A percentile compares a stretch with the other conserved stretches of the same genome.
Evolutionary conservation across 495 filamentous ascomycete species (phyloP).

Genomic region (Cetradonia linearis): DNA sequence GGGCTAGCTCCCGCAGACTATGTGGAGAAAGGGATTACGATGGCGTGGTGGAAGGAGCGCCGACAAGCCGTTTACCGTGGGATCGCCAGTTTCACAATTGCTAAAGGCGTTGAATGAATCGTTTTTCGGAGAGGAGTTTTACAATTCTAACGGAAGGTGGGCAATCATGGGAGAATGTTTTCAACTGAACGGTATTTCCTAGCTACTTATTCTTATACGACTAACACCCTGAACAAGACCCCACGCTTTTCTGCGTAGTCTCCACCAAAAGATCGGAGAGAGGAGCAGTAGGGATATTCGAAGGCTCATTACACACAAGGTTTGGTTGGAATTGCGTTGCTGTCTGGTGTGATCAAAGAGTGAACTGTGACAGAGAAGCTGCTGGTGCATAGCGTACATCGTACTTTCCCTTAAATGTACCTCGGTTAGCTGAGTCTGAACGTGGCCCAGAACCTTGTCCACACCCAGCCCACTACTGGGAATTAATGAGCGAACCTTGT

Average conservation of each 20-base stretch:
- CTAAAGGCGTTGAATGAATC: background rate
- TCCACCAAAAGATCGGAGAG: conserved; percentile 2
- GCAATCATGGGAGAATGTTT: background rate
- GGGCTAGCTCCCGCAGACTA: background rate
- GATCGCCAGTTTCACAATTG: background rate
- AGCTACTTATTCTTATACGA: conserved; percentile 2
- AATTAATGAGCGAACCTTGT: too few relatives aligned
- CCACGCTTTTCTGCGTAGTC: background rate
- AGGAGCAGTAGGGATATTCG: background rate
- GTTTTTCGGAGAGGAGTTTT: background rate
- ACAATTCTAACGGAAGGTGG: background rate
- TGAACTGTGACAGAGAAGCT: conserved; percentile 11
- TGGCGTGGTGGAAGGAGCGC: background rate
- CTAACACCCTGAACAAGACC: conserved; percentile 1
- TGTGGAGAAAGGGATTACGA: background rate
- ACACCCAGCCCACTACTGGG: background rate
- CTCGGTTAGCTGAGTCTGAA: background rate
- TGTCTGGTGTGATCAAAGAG: conserved; percentile 4
- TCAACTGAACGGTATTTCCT: background rate
- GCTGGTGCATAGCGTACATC: conserved; percentile 8
- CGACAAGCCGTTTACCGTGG: background rate
- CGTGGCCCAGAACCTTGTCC: background rate
- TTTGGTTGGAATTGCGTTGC: conserved; percentile 1
- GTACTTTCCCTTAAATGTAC: background rate
- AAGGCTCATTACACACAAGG: conserved; percentile 3